These are phyloP conservation scores for Phytophthora colocasiae DNA, from an alignment of 352 stramenopile genomes.

Conservation along the genomic window DNA sequence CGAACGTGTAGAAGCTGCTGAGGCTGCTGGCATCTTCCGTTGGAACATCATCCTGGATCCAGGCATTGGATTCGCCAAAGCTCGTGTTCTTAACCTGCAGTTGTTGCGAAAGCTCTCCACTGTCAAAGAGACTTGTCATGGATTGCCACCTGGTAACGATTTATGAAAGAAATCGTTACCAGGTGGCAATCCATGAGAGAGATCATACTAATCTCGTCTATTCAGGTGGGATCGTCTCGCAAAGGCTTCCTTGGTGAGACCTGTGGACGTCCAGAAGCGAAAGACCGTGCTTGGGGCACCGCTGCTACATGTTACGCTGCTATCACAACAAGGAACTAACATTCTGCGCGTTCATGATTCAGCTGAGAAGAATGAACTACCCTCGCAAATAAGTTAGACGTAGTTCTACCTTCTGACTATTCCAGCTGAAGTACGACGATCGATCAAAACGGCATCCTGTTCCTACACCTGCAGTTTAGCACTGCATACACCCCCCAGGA, in stretches of 20 bases:
- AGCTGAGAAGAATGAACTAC: constrained; percentile 52
- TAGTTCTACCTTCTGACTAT: background rate
- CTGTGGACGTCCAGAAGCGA: constrained; percentile 80
- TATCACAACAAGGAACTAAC: constrained; percentile 75
- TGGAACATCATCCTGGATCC: constrained; percentile 98
- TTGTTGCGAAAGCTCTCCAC: constrained; percentile 85
- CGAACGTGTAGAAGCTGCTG: constrained; percentile 74
- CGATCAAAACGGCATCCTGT: too few species aligned
- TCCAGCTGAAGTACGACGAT: too few species aligned
- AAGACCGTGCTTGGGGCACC: constrained; percentile 93
- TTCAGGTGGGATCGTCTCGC: constrained; percentile 91
- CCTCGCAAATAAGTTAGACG: constrained; percentile 4
- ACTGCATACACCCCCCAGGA: too few species aligned
- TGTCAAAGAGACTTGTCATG: constrained; percentile 56
- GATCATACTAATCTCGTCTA: background rate
- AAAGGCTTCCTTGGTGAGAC: constrained; percentile 99
- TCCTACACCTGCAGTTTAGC: too few species aligned
- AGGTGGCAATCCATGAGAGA: too few species aligned
- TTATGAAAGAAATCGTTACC: too few species aligned
- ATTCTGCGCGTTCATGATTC: constrained; percentile 98
- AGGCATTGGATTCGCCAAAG: constrained; percentile 98
- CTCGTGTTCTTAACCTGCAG: constrained; percentile 89
- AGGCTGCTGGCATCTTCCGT: constrained; percentile 86
- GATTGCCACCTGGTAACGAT: constrained; percentile 64
- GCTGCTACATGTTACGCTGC: constrained; percentile 92